Conservation (phyloP, 2,329 filamentous ascomycete species). For the Hypoxylon sp. region DNA sequence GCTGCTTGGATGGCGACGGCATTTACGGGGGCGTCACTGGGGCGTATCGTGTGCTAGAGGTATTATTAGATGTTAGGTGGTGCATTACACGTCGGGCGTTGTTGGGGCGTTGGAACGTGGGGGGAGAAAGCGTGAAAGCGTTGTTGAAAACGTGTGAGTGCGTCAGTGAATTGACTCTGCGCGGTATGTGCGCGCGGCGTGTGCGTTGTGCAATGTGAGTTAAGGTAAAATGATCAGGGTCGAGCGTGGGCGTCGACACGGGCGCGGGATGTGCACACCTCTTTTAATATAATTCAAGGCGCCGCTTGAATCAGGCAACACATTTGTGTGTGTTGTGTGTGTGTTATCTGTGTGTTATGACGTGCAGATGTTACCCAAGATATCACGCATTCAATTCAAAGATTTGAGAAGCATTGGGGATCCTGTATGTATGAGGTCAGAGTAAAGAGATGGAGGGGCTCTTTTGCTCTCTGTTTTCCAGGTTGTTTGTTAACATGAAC, state of each 20-base stretch:
- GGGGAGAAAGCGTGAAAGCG: neutral
- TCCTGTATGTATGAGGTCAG: conserved; percentile 38
- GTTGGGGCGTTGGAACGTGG: conserved; percentile 4
- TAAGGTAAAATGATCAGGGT: neutral
- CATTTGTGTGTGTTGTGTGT: conserved; percentile 30
- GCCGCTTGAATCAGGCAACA: conserved; percentile 36
- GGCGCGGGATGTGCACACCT: conserved; percentile 37
- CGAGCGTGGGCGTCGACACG: conserved; percentile 3
- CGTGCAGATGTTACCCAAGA: conserved; percentile 46
- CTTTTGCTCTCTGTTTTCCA: conserved; percentile 5
- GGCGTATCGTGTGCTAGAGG: conserved; percentile 19
- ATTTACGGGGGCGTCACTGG: conserved; percentile 58
- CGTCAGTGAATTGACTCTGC: conserved; percentile 14
- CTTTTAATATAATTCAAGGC: conserved; percentile 32
- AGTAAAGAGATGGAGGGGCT: conserved; percentile 16
- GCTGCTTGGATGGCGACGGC: conserved; percentile 78
- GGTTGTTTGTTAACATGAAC: conserved; percentile 7
- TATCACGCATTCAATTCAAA: conserved; percentile 32
- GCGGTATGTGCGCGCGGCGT: conserved; percentile 8
- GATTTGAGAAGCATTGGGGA: conserved; percentile 15
- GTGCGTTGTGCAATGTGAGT: conserved; percentile 3
- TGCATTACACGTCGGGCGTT: conserved; percentile 30
- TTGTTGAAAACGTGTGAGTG: conserved; percentile 13
- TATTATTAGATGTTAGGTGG: conserved; percentile 32
- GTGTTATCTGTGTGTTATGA: conserved; percentile 28